Evolutionary conservation across 2,329 filamentous ascomycete species (phyloP), one percentile per base, ranked within the genome.

Genomic region (Cladosporium sp.): DNA sequence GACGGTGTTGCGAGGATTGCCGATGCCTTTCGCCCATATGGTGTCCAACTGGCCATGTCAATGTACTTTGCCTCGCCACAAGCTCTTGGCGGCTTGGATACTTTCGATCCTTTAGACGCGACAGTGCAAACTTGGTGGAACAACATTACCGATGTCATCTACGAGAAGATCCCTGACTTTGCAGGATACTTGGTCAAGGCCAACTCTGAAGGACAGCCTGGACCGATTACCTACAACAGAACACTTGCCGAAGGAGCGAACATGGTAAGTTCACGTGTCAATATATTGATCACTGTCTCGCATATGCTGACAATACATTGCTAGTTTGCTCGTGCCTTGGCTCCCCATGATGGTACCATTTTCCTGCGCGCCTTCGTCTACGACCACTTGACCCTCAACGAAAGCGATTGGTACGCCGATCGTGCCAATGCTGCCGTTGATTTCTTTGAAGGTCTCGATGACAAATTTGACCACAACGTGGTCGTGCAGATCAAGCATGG

Each of bases 341-440:
- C 84, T 60, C 82, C 80, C 0, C 74, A 88, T 60, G 82, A 82
- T 3, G 86, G 85, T 14, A 75, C 87, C 34, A 77, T 89, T 55
- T 84, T 90, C 82, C 90, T 87, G 74, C 82, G 88, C 1, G 87
- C 87, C 1, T 90, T 90, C 64, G 86, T 90, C 1, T 89, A 90
- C 68, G 80, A 89, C 65, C 74, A 80, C 43, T 72, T 76, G 7
- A 61, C 47, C n/a, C 70, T 86, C 61, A 79, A 83, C 61, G 76
- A 85, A 66, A 74, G 76, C 0, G 78, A 86, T 68, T 89, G 86
- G 85, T 83, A 80, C 52, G 81, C 80, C 1, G 88, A 90, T 68
- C 82, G 88, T 2, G 88, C 87, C 1, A 89, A 88, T 57, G 87
- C 86, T 0, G 86, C 85, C 0, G 84, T 88, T 0, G 77, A 89